Evolutionary conservation across 1,284 basidiomycete species (phyloP), one percentile per base, ranked within the genome.

Genomic region (Puccinia horiana): DNA sequence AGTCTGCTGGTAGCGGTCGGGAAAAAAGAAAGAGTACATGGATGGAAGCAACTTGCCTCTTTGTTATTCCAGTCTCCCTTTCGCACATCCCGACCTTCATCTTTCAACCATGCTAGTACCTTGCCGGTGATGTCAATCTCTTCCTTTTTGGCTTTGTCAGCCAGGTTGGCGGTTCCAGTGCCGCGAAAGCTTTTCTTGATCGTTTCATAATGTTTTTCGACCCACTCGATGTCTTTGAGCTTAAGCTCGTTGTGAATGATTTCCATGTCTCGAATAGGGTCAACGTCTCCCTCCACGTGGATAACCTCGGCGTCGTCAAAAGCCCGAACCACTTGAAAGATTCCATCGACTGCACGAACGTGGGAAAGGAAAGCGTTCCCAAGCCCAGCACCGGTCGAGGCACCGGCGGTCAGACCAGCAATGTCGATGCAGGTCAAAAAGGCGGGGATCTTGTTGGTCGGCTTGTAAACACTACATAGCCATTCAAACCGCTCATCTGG

Each of bases 301-400:
- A 94, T 98, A 87, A 99, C 95, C 87, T 99, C 97, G 52, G 95
- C 93, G 86, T 99, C 97, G 87, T 98, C 96, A 87, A 99, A 99
- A 9, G 96, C 95, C 49, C 97, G 94, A 81, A 99, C 92, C 84
- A 98, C 92, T 88, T 99, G 97, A 90, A 99, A 99, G 87, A 99
- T 99, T 86, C 97, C 97, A 87, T 99, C 97, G 84, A 99, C 97
- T 35, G 96, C 93, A 83, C 97, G 93, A 74, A 99, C 96, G 88
- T 99, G 95, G 47, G 94, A 95, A 88, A 99, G 89, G 90, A 99
- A 99, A 63, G 95, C 92, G 87, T 99, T 99, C 70, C 97, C 97
- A 72, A 99, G 92, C 88, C 97, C 97, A 79, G 94, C 97, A 86
- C 97, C 97, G 54, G 96, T 98, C 18, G 96, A 98, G 0, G 97